Conservation (phyloP, 1,139 yeast species). For the Saccharomycopsis phalli region DNA sequence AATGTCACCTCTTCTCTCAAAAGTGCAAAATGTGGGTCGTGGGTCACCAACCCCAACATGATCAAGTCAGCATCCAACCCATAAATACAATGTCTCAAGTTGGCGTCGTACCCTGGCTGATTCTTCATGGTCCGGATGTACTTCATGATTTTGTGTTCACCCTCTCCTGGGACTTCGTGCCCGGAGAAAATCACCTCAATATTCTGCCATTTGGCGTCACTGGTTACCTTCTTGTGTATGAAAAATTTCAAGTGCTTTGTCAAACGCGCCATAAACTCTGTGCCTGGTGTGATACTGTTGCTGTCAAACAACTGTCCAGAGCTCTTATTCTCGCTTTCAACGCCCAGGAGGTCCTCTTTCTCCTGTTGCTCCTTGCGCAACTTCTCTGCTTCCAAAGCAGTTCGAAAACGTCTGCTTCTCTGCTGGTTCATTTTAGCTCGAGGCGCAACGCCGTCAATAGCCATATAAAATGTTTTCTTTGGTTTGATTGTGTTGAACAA, state of each 20-base stretch:
- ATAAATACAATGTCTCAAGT: constrained; percentile 89
- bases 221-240: constrained; percentile 81
- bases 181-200: constrained; percentile 82
- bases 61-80: constrained; percentile 98
- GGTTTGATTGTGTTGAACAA: constrained; percentile 84
- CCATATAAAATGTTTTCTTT: constrained; percentile 83
- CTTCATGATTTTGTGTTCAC: constrained; percentile 97
- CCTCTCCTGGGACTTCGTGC: constrained; percentile 99
- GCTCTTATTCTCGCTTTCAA: constrained; percentile 24
- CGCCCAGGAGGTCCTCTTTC: constrained; percentile 19
- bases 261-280: constrained; percentile 91
- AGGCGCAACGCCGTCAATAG: constrained; percentile 99
- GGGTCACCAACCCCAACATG: constrained; percentile 92
- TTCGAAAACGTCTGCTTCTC: constrained; percentile 90
- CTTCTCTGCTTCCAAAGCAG: constrained; percentile 89
- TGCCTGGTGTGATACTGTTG: constrained; percentile 95
- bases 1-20: constrained; percentile 93
- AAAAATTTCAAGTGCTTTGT: constrained; percentile 82
- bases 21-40: constrained; percentile 92
- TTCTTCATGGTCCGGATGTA: constrained; percentile 78
- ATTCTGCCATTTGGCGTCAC: constrained; percentile 87
- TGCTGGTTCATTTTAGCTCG: constrained; percentile 99
- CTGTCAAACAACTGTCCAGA: constrained; percentile 71
- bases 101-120: constrained; percentile 67
- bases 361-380: constrained; percentile 26